phyloP scores from a whole-genome alignment of 2,329 filamentous ascomycete genomes.

The Elsinoe perseae region DNA sequence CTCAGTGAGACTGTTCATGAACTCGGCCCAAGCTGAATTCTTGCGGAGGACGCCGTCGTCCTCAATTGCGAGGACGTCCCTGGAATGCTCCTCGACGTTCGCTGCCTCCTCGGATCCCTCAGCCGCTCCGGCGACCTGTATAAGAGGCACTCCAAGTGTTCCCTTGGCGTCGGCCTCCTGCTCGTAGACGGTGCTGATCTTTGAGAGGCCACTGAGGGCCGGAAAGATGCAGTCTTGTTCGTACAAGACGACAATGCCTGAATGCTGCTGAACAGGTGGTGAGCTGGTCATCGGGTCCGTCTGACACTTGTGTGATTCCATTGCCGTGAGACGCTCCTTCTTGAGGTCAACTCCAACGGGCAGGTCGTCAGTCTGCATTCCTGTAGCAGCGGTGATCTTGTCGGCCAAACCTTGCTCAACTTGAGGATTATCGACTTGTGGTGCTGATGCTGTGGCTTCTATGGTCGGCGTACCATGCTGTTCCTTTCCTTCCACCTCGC shows the following conservation, averaged over 20 bases:
- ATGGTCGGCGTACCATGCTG: no score
- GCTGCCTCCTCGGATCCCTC: no score
- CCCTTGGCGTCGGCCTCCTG: background rate
- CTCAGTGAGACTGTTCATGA: slow-evolving; percentile 13
- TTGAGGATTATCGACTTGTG: background rate
- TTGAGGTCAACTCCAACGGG: background rate
- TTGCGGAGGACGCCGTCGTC: background rate
- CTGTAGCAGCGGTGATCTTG: background rate
- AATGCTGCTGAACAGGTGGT: background rate
- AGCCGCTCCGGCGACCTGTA: no score
- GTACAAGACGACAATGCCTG: background rate
- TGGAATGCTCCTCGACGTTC: no score
- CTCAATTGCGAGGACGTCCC: background rate
- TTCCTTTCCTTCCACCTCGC: background rate
- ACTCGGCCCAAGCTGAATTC: slow-evolving; percentile 8
- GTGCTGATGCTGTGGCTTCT: background rate
- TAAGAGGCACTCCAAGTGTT: no score
- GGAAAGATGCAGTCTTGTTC: background rate
- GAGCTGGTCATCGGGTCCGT: background rate
- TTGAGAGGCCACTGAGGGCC: background rate
- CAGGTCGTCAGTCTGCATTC: slow-evolving; percentile 1
- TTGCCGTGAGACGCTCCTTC: background rate
- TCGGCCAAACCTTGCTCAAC: background rate
- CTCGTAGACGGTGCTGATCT: background rate
- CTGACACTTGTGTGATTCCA: background rate